Evolutionary conservation across 768 basidiomycete genomes (phyloP), one percentile per base, ranked within the genome.

Genomic region (Boletus rex-veris): DNA sequence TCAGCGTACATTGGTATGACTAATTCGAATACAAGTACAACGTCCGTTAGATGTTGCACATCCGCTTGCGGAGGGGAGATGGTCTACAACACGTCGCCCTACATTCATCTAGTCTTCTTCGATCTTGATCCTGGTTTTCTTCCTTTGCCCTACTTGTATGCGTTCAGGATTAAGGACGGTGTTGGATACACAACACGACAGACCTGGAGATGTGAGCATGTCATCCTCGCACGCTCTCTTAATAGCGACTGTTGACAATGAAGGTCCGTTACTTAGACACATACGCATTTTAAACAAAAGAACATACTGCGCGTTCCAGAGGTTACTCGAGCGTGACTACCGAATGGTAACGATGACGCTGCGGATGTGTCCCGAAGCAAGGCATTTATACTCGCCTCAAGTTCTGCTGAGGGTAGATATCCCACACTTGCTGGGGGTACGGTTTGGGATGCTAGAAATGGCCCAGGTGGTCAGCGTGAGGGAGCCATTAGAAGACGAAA

Each of bases 211-310:
- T 4, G 36, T 7, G 6, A 24, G 0, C 21, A 14, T 24, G 15
- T 50, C 62, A 2, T 61, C 64, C 21, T 61, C 61, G 0, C 45
- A 44, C 37, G 58, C 64, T 18, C 59, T 55, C 33, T 67, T 54
- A 0, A 50, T 14, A 12, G 35, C 4, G 19, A 42, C 47, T 43
- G 16, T 19, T 6, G 28, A 33, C 16, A 12, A 31, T 0, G 46
- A 6, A 11, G 41, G 36, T 35, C 26, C 41, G 19, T 48, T 11
- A 48, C 12, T 39, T 5, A n/a, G 35, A 14, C 30, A 24, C 15
- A 2, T 4, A 14, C 19, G 3, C 11, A 10, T 14, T 11, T 39
- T 2, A 8, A 28, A 33, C 8, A 19, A 7, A 41, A 18, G 18
- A 33, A 49, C 56, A 2, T 19, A 48, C 61, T 16, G 5, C 39